Base-by-base conservation (phyloP, 2,329 filamentous ascomycete species). In the Grosmannia clavigera region DNA sequence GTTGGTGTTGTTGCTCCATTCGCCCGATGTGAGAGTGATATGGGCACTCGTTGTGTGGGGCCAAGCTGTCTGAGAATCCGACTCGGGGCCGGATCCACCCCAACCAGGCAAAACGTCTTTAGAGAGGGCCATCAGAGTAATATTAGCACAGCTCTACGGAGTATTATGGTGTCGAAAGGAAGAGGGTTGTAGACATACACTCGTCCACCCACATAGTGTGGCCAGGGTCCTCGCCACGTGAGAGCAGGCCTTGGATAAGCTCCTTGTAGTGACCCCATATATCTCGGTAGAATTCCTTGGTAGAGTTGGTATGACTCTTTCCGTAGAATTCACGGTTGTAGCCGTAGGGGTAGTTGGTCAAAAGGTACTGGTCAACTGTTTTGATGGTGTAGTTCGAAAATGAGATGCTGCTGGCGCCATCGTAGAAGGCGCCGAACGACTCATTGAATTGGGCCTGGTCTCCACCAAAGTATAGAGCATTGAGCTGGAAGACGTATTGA, bases 321-420 rank as follows among this genome's bases (percentile, higher is more conserved):
- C 57, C 57, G 48, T 58, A 58, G 33, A 58, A 58, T 40, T 58
- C 57, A 16, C 57, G 57, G 48, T 58, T 53, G 57, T 58, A 43
- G 57, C 57, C 57, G 25, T 58, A 58, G 9, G 57, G 57, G 25
- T 58, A 58, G 48, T 58, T 58, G 31, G 48, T 29, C 48, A 58
- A 33, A 2, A 58, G 57, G 35, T 58, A 58, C 57, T 58, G 57
- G 57, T 58, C 57, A 19, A 58, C 31, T 10, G 57, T 58, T 48
- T 58, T 58, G 57, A 58, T 35, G n/a, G 57, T 29, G 33, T 58
- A 58, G 22, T 52, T 19, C 4, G 9, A 22, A n/a, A 58, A 43
- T 11, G 57, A 40, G 48, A 58, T 58, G 33, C 48, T 58, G 48
- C 48, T 53, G 50, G 57, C 57, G 9, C 50, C 57, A 14, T 58